phyloP scores from a whole-genome alignment of 352 stramenopile genomes.

The Saprolegnia diclina region DNA sequence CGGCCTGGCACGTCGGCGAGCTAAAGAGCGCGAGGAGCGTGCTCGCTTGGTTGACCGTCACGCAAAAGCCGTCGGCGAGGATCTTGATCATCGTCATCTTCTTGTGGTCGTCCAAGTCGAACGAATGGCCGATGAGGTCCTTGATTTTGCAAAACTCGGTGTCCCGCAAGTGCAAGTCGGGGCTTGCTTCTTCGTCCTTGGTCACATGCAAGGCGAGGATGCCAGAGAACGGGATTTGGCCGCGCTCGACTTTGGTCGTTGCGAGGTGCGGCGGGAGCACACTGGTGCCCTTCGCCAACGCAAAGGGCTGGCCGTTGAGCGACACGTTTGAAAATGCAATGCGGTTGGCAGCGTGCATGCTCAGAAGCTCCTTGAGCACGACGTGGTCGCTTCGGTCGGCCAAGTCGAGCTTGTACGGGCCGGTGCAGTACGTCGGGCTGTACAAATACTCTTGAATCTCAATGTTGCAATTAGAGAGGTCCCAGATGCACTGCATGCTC shows the following conservation, averaged over 20 bases:
- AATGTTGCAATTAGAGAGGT: conserved; percentile 63
- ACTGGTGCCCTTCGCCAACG: conserved; percentile 34
- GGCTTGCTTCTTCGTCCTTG: conserved; percentile 17
- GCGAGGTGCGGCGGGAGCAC: not conserved
- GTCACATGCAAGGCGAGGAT: conserved; percentile 1
- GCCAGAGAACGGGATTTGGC: conserved; percentile 8
- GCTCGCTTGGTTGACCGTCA: conserved; percentile 54
- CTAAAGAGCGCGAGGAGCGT: conserved; percentile 52
- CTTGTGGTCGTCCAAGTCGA: conserved; percentile 18
- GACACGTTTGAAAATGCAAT: conserved; percentile 44
- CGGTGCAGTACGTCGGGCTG: conserved; percentile 30
- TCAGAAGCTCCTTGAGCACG: conserved; percentile 50
- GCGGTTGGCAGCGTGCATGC: conserved; percentile 52
- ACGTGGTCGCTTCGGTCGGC: conserved; percentile 44
- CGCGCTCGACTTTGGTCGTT: conserved; percentile 45
- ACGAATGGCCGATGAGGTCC: conserved; percentile 16
- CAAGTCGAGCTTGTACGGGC: conserved; percentile 49
- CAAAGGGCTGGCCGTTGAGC: conserved; percentile 42
- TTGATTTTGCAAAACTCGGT: conserved; percentile 8
- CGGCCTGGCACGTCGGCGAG: conserved; percentile 55
- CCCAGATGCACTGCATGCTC: conserved; percentile 48
- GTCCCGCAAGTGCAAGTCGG: conserved; percentile 9
- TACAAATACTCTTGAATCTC: conserved; percentile 31
- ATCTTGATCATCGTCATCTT: conserved; percentile 56
- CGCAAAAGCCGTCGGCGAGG: conserved; percentile 54